Conservation (phyloP, 2,329 filamentous ascomycete genomes). For the Coccinonectria pachysandricola region DNA sequence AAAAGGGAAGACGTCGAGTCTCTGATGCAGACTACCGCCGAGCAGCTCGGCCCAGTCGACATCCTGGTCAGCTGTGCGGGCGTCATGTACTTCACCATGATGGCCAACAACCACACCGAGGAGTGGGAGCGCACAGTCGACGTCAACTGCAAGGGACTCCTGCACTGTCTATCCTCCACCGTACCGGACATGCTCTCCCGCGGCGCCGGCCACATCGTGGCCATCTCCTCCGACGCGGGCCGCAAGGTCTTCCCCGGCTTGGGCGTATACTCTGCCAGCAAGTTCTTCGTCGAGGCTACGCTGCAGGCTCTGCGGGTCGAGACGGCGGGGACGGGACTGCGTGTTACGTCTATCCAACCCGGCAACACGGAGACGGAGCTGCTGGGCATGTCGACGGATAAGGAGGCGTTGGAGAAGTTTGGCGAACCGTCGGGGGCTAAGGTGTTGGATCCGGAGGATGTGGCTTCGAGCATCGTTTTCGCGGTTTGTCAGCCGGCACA, state of each 20-base stretch:
- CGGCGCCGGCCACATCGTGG: slow-evolving; percentile 62
- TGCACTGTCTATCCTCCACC: slow-evolving; percentile 60
- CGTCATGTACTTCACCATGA: slow-evolving; percentile 86
- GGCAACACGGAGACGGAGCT: slow-evolving; percentile 68
- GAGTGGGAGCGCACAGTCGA: slow-evolving; percentile 78
- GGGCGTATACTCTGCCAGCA: slow-evolving; percentile 73
- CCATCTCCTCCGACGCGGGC: slow-evolving; percentile 73
- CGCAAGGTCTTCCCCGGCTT: slow-evolving; percentile 74
- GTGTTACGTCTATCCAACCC: slow-evolving; percentile 67
- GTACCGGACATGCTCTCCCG: slow-evolving; percentile 64
- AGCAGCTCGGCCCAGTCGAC: slow-evolving; percentile 61
- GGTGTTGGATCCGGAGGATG: slow-evolving; percentile 63
- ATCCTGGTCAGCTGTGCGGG: slow-evolving; percentile 73
- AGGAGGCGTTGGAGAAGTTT: slow-evolving; percentile 68
- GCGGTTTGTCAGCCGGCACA: slow-evolving; percentile 64
- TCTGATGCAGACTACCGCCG: slow-evolving; percentile 48
- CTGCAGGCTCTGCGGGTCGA: slow-evolving; percentile 66
- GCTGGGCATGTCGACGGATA: slow-evolving; percentile 63
- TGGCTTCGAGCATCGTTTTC: slow-evolving; percentile 63
- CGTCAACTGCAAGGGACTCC: slow-evolving; percentile 75
- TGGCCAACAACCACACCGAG: slow-evolving; percentile 62
- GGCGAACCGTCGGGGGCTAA: slow-evolving; percentile 65
- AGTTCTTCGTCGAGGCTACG: slow-evolving; percentile 78
- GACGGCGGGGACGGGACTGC: slow-evolving; percentile 61
- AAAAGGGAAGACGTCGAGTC: slow-evolving; percentile 53